Evolutionary conservation across 2,329 filamentous ascomycete species (phyloP), one percentile per base, ranked within the genome.

Genomic region (Fusarium musae): DNA sequence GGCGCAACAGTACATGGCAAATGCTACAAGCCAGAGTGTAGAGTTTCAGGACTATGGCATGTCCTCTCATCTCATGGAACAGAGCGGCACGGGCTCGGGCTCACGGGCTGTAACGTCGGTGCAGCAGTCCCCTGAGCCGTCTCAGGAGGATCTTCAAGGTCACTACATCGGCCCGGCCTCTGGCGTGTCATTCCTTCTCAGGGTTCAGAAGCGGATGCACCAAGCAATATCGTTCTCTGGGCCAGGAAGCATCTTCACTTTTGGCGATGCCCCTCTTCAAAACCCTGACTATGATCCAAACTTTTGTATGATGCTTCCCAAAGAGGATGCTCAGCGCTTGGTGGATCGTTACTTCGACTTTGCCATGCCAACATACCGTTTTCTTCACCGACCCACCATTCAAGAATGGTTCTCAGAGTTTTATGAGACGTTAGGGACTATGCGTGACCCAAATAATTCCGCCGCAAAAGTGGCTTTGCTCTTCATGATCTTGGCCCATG

Each of bases 271-370:
- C 40, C 86, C 86, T 6, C 84, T 88, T 39, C 69, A 66, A 3
- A 67, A 67, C 42, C 80, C 82, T 3, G 81, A 81, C 2, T 79
- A 78, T 34, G 79, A 81, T 15, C 79, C 82, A 11, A 75, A 78
- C 19, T 80, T 81, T 34, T 82, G 83, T 73, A 74, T 84, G 75
- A 67, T 88, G 77, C 81, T 84, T 28, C 66, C 86, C 39, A 80
- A 81, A 43, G 77, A 82, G 16, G 79, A 79, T 26, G 77, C 79
- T 9, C 72, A 79, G 46, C 69, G 72, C 2, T 56, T 89, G 28
- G 79, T 89, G 1, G 82, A 83, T 39, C 79, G 87, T 10, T 89
- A 89, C 65, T 89, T 89, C 73, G 87, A 89, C 60, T 88, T 87
- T 72, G 87, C 87, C 3, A 87, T 88, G 63, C 87, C 88, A 3